Conservation (phyloP, 805 yeast genomes). For the Brettanomyces bruxellensis region DNA sequence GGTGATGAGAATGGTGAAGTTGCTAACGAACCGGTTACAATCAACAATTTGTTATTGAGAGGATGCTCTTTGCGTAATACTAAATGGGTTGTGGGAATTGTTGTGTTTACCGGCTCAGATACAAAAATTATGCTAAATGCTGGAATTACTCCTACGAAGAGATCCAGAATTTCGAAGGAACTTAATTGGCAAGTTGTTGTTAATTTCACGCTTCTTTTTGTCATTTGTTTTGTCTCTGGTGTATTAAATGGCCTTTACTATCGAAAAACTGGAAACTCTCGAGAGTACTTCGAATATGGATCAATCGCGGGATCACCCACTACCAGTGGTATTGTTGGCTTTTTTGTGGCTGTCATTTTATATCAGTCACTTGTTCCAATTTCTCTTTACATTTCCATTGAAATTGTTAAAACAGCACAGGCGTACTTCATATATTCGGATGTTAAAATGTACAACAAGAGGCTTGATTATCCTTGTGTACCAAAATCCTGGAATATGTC, state of each 20-base stretch:
- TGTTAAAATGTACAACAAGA: conserved; percentile 58
- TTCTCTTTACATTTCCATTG: conserved; percentile 72
- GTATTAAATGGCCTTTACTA: conserved; percentile 64
- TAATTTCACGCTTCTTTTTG: conserved; percentile 56
- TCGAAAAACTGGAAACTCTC: conserved; percentile 34
- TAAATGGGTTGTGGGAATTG: conserved; percentile 75
- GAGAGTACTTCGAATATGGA: conserved; percentile 62
- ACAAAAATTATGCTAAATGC: conserved; percentile 77
- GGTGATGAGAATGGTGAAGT: conserved; percentile 30
- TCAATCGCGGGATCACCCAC: conserved; percentile 59
- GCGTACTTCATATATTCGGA: conserved; percentile 76
- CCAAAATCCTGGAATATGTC: conserved; percentile 83
- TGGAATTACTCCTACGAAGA: conserved; percentile 72
- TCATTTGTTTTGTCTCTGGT: conserved; percentile 63
- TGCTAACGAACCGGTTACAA: conserved; percentile 54
- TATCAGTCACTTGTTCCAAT: conserved; percentile 79
- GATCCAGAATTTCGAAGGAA: conserved; percentile 64
- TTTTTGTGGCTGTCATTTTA: conserved; percentile 67
- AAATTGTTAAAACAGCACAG: conserved; percentile 74
- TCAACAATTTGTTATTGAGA: conserved; percentile 61
- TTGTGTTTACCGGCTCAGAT: conserved; percentile 68
- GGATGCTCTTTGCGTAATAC: conserved; percentile 77
- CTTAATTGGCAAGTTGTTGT: conserved; percentile 60
- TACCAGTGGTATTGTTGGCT: conserved; percentile 60
- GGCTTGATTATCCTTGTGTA: conserved; percentile 69